Conservation (phyloP, 345 rosid genomes). For the Eucalyptus curtisii region DNA sequence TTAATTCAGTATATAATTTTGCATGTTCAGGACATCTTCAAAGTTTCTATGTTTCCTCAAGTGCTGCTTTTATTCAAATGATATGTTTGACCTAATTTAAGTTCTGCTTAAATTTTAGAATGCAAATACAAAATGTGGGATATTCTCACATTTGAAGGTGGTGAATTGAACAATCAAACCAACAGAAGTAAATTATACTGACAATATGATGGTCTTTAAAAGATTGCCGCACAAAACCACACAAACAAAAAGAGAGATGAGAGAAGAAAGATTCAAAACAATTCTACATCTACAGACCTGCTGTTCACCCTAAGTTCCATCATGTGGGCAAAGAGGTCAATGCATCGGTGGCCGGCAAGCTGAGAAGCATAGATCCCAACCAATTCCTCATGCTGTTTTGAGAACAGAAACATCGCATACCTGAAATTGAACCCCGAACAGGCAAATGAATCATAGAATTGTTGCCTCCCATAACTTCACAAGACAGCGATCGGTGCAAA, state of each 20-base stretch:
- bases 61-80: background rate
- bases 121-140: background rate
- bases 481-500: background rate
- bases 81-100: background rate
- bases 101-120: background rate
- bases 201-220: background rate
- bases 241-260: background rate
- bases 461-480: background rate
- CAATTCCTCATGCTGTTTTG: slow-evolving; percentile 91
- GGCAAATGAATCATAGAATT: background rate
- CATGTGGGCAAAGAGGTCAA: slow-evolving; percentile 97
- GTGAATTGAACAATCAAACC: background rate
- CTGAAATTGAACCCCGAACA: slow-evolving; percentile 35
- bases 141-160: background rate
- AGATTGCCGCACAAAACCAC: background rate
- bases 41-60: background rate
- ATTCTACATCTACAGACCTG: slow-evolving; percentile 34
- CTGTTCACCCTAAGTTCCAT: slow-evolving; percentile 87
- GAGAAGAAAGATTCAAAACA: background rate
- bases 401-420: slow-evolving; percentile 90
- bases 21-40: background rate
- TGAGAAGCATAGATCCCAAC: slow-evolving; percentile 98
- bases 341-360: slow-evolving; percentile 85
- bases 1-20: background rate
- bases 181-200: background rate